Conservation (phyloP, 306 rosid species). For the Dryas drummondii region DNA sequence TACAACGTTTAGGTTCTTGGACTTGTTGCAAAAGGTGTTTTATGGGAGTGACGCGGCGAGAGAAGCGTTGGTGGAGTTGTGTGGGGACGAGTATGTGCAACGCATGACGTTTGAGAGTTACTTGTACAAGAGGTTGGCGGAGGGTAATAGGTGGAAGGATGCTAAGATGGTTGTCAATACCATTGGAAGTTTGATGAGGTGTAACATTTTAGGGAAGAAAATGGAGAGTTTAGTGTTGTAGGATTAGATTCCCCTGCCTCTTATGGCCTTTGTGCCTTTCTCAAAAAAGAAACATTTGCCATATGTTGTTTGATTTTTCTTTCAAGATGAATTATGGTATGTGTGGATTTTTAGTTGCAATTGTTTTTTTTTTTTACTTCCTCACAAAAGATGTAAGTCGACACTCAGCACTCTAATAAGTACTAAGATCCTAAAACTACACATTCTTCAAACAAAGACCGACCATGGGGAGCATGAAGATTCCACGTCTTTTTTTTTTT, state of each 20-base stretch:
- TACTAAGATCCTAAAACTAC: too few species aligned
- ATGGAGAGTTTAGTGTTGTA: slow-evolving; percentile 38
- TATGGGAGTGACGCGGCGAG: slow-evolving; percentile 68
- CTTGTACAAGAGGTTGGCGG: slow-evolving; percentile 68
- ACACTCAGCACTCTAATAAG: too few species aligned
- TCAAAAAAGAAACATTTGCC: too few species aligned
- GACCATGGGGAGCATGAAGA: too few species aligned
- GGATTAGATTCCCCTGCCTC: neutral
- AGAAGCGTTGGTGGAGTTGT: slow-evolving; percentile 91
- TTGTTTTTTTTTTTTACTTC: too few species aligned
- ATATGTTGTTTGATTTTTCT: too few species aligned
- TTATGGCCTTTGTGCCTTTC: too few species aligned
- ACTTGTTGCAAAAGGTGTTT: slow-evolving; percentile 78
- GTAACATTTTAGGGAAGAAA: slow-evolving; percentile 34
- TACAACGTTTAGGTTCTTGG: slow-evolving; percentile 64
- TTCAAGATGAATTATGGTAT: too few species aligned
- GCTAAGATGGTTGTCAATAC: slow-evolving; percentile 56
- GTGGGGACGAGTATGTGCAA: slow-evolving; percentile 91
- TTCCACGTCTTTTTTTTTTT: too few species aligned
- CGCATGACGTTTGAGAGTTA: slow-evolving; percentile 90
- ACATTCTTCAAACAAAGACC: too few species aligned
- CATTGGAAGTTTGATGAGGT: slow-evolving; percentile 67
- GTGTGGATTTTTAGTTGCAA: too few species aligned
- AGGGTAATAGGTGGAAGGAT: slow-evolving; percentile 61
- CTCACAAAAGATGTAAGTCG: too few species aligned